Evolutionary conservation across 331 rosid species (phyloP).

Genomic region (Malus hybrid): DNA sequence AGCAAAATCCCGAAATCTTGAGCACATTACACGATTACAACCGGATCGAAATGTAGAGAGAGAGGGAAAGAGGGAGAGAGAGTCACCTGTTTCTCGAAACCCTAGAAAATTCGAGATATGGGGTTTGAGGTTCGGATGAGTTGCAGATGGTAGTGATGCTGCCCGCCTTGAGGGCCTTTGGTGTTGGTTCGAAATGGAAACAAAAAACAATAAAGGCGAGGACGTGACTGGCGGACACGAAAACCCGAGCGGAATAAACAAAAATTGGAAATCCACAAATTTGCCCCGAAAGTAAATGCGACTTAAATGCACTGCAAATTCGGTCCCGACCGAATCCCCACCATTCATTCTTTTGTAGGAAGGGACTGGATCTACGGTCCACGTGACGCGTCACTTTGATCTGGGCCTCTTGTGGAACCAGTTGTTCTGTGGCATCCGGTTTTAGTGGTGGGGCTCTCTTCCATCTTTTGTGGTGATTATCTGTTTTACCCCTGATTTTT

Average conservation of each 20-base stretch:
- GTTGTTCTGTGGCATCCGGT: neutral
- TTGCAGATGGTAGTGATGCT: neutral
- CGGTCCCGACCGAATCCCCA: neutral
- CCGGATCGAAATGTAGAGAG: neutral
- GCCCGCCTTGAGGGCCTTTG: neutral
- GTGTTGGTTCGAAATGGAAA: conserved; percentile 9
- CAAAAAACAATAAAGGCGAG: neutral
- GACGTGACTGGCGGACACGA: neutral
- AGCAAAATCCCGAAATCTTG: neutral
- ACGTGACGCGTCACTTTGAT: conserved; percentile 11
- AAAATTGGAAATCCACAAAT: neutral
- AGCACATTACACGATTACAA: neutral
- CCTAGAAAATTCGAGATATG: conserved; percentile 2
- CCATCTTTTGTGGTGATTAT: neutral
- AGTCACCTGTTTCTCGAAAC: neutral
- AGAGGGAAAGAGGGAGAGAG: neutral
- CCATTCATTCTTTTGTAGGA: neutral
- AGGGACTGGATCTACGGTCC: conserved; percentile 15
- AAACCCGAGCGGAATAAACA: neutral
- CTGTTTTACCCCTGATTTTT: neutral
- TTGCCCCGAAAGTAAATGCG: conserved; percentile 14
- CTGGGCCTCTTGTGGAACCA: conserved; percentile 15
- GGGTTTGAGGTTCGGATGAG: neutral
- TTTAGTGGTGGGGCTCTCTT: neutral
- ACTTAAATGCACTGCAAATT: conserved; percentile 13